Evolutionary conservation across 495 filamentous ascomycete species (phyloP), one percentile per base, ranked within the genome.

Genomic region (Talaromyces liani): DNA sequence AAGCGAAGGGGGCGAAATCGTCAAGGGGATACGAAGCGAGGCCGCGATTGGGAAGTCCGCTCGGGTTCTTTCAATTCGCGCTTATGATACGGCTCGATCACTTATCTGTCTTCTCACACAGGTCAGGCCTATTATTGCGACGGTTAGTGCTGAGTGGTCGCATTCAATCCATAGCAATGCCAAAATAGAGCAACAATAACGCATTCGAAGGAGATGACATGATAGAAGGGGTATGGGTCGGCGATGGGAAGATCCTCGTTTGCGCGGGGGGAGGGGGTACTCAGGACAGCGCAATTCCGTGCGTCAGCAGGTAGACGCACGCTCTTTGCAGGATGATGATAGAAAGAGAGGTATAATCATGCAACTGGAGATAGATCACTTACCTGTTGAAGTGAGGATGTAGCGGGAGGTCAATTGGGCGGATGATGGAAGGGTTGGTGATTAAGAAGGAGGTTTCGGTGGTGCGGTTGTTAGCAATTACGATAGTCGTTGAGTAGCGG

Each of bases 231-330:
- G 27, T 27, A 25, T 33, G 7, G 56, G 31, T 10, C 14, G 56
- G 29, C 12, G 27, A 58, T 58, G 56, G 56, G 56, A 58, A 36
- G n/a, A 58, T 36, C 36, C 31, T 20, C n/a, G 31, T 36, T 58
- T 58, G 56, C 56, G 56, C 56, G 56, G 56, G 56, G 56, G 31
- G 56, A 25, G 56, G 31, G 56, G 56, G 27, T 31, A 16, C 31
- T 58, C 29, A 49, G 18, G 6, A 49, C n/a, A 49, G 45, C 45
- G 45, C 45, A 49, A 49, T 49, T 49, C 45, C 18, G 45, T 49
- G 45, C n/a, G 45, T 49, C 45, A 49, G 45, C 45, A 49, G 45
- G 45, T 7, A 49, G 45, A 22, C 12, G 45, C 18, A 20, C 45
- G 45, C 4, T 49, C 45, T 49, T 41, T 49, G 45, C 45, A 49